Evolutionary conservation across 2,329 filamentous ascomycete genomes (phyloP), one percentile per base, ranked within the genome.

Genomic region (Aureobasidium melanogenum): DNA sequence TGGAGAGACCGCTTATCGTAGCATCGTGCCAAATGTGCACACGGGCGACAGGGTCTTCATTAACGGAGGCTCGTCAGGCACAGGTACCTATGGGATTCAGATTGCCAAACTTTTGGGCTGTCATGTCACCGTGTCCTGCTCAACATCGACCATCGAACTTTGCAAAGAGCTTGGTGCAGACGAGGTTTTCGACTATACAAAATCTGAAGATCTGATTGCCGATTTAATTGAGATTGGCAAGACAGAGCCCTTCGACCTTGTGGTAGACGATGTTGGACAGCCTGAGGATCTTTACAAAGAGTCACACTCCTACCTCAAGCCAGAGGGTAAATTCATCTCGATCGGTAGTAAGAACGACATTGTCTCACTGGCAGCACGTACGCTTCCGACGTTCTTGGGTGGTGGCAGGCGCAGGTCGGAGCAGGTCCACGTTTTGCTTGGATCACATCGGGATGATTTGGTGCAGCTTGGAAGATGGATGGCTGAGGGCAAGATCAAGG

Each of bases 41-140:
- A 61, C 61, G 10, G 75, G 74, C 7, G 77, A 82, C 51, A 80
- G 77, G 66, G 76, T 88, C 6, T 83, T 88, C 67, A 80, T 88
- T 69, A 87, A 88, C 64, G 85, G 84, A 12, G 84, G 84, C 0
- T 82, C 79, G 6, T 85, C 85, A 9, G 85, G 85, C 0, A 80
- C 78, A 0, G 86, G 86, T 0, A 77, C 79, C 0, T 86, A 79
- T 61, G 80, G 77, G 0, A 82, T 88, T 58, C 85, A 88, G 68
- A 80, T 88, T 48, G 85, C 84, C 7, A 87, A 86, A 69, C 73
- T 75, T 0, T 67, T 84, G 2, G 84, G 84, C 0, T 85, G 81
- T 65, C 74, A 80, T 64, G 85, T 88, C 30, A 82, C 80, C 1
- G 76, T 77, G 2, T 79, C 78, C 3, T 88, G 85, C 67, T 88